Conservation (phyloP, 768 basidiomycete species). For the Artomyces pyxidatus region DNA sequence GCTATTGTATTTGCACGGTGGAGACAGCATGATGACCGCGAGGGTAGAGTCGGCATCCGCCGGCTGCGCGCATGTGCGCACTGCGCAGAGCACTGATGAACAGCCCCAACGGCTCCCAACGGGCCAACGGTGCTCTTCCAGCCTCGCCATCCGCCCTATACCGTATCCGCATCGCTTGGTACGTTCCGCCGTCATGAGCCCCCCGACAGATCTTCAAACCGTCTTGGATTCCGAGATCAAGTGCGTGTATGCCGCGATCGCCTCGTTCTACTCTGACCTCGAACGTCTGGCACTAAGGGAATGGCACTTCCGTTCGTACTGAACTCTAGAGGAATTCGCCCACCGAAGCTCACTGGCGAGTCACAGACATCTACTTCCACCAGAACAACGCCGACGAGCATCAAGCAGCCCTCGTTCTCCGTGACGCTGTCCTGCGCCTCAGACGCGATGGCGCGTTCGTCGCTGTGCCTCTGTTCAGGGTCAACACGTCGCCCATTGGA, state of each 20-base stretch:
- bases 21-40: too few relatives aligned
- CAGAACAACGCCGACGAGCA: conserved; percentile 57
- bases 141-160: too few relatives aligned
- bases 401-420: conserved; percentile 55
- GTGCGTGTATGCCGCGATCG: conserved; percentile 26
- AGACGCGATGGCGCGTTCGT: conserved; percentile 72
- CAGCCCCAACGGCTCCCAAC: too few relatives aligned
- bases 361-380: conserved; percentile 73
- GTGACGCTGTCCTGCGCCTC: conserved; percentile 64
- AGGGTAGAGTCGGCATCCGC: too few relatives aligned
- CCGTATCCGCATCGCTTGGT: too few relatives aligned
- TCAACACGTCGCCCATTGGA: conserved; percentile 61
- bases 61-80: too few relatives aligned
- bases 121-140: too few relatives aligned
- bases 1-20: too few relatives aligned
- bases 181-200: too few relatives aligned
- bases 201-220: conserved; percentile 43
- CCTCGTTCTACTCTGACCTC: not conserved
- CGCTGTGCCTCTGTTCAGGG: conserved; percentile 66
- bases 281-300: conserved; percentile 36
- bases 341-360: not conserved
- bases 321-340: not conserved
- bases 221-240: conserved; percentile 58
- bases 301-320: conserved; percentile 66
- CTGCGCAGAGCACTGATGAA: too few relatives aligned